A percentile compares a stretch with the other conserved stretches of the same genome.
phyloP scores from a whole-genome alignment of 2,329 filamentous ascomycete genomes.

The Colletotrichum eleusines region DNA sequence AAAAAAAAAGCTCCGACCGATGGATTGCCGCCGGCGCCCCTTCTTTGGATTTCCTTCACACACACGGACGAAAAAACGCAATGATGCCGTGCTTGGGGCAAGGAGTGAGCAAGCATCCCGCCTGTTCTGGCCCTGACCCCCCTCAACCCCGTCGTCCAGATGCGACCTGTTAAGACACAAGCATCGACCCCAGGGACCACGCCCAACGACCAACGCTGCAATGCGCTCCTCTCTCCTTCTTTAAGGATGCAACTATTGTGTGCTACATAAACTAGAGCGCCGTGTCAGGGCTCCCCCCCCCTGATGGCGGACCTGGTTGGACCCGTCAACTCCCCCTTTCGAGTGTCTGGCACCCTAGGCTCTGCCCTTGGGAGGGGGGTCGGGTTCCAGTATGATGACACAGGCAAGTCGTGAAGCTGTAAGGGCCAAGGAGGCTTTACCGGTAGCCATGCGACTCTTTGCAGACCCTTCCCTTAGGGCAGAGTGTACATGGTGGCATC shows the following conservation, averaged over 20 bases:
- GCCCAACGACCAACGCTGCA: constrained; percentile 9
- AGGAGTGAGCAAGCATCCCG: constrained; percentile 21
- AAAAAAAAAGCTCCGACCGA: constrained; percentile 28
- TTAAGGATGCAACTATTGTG: not conserved
- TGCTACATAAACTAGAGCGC: not conserved
- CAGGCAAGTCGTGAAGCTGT: constrained; percentile 11
- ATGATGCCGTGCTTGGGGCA: not conserved
- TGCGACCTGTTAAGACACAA: constrained; percentile 27
- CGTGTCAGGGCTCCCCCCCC: constrained; percentile 29
- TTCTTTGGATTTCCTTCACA: not conserved
- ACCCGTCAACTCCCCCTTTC: constrained; percentile 22
- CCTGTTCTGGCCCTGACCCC: constrained; percentile 15
- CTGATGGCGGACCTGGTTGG: constrained; percentile 29
- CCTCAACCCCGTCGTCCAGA: constrained; percentile 23
- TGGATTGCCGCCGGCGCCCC: not conserved
- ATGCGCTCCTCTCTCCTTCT: constrained; percentile 3
- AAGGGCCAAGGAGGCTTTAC: constrained; percentile 8
- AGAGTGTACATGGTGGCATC: not conserved
- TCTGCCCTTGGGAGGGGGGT: constrained; percentile 26
- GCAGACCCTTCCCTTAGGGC: not conserved
- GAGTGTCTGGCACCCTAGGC: constrained; percentile 7
- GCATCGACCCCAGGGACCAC: constrained; percentile 15
- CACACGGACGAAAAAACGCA: not conserved
- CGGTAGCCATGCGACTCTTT: constrained; percentile 2
- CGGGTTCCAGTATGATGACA: constrained; percentile 28